These are phyloP conservation scores for Chaetomium strumarium DNA, from an alignment of 2,329 filamentous ascomycete species.

Conservation along the genomic window DNA sequence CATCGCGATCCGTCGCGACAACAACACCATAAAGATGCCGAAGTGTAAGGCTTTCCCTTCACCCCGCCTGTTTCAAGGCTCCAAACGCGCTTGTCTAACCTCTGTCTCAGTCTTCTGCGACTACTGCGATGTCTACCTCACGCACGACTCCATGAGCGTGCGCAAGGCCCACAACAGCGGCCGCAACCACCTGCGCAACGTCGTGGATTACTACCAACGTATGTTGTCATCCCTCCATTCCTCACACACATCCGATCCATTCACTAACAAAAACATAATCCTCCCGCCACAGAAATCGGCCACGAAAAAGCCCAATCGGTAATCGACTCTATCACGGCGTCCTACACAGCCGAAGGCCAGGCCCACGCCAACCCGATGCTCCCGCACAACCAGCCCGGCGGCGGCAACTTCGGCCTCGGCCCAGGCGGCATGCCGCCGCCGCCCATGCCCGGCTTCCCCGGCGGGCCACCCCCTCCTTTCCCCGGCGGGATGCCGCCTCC, in stretches of 20 bases:
- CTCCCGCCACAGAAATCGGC: conserved; percentile 66
- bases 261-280: background rate
- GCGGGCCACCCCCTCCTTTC: too few species aligned
- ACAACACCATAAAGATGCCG: conserved; percentile 57
- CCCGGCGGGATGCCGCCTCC: conserved; percentile 43
- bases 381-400: conserved; percentile 58
- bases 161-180: conserved; percentile 97
- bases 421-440: conserved; percentile 17
- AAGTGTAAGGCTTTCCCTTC: conserved; percentile 62
- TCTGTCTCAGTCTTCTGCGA: conserved; percentile 69
- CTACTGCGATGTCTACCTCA: conserved; percentile 99
- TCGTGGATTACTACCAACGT: conserved; percentile 98
- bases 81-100: conserved; percentile 18
- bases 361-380: conserved; percentile 80
- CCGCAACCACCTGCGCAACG: conserved; percentile 93
- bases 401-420: conserved; percentile 49
- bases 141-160: conserved; percentile 99
- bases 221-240: conserved; percentile 26
- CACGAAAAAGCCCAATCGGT: conserved; percentile 98
- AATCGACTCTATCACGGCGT: conserved; percentile 95
- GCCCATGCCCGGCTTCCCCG: background rate
- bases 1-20: conserved; percentile 9
- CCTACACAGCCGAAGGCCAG: conserved; percentile 91
- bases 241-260: conserved; percentile 8
- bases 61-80: conserved; percentile 14